Evolutionary conservation across 305 asterid genomes (phyloP).

Genomic region (Fraxinus angustifolia): DNA sequence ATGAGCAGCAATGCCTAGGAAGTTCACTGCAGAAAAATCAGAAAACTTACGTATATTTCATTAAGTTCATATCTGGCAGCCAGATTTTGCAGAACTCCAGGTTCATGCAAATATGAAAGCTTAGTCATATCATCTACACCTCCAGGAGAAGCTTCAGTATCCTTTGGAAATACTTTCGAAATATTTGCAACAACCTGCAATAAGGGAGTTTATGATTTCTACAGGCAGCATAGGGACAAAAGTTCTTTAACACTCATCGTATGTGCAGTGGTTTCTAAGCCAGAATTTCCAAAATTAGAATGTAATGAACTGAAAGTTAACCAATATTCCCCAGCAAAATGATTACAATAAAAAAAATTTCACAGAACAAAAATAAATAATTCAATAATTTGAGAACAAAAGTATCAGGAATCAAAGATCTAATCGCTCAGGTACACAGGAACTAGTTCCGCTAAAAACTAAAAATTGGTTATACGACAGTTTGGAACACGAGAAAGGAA

Average conservation of each 20-base stretch:
- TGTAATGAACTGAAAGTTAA: slow-evolving; percentile 9
- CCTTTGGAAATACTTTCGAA: slow-evolving; percentile 83
- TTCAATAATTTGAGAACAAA: neutral
- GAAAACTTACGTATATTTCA: slow-evolving; percentile 83
- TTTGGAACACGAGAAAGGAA: neutral
- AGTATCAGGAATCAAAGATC: slow-evolving; percentile 6
- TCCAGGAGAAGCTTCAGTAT: slow-evolving; percentile 95
- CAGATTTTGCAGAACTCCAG: slow-evolving; percentile 95
- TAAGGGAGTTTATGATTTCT: neutral
- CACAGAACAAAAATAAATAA: slow-evolving; percentile 4
- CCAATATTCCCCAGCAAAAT: slow-evolving; percentile 12
- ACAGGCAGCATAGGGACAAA: neutral
- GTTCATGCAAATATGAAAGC: slow-evolving; percentile 98
- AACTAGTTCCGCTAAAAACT: neutral
- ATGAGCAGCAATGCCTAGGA: neutral
- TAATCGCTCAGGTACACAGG: neutral
- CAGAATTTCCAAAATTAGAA: slow-evolving; percentile 5
- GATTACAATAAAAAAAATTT: slow-evolving; percentile 16
- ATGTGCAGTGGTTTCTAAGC: neutral
- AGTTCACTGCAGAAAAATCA: slow-evolving; percentile 2
- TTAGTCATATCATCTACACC: slow-evolving; percentile 99
- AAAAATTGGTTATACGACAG: neutral
- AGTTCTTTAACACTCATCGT: neutral
- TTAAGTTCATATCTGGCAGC: slow-evolving; percentile 94
- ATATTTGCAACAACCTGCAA: slow-evolving; percentile 72